Evolutionary conservation across 1,284 basidiomycete species (phyloP).

Genomic region (Ceratobasidium papillatum): DNA sequence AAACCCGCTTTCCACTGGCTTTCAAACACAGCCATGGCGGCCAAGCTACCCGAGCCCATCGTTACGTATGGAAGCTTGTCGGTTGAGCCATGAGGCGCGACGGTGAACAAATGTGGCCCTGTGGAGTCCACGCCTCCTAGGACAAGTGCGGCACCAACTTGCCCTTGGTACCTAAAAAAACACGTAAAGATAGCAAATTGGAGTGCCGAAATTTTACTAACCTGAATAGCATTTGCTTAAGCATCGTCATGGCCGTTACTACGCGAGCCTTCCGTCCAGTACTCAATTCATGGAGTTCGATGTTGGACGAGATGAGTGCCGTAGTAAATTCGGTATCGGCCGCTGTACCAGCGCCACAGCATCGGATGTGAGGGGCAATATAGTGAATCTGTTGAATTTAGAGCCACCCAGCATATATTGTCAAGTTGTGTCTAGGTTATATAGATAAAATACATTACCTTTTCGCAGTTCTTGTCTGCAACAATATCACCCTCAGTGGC

Average conservation of each 20-base stretch:
- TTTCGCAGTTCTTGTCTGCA: constrained; percentile 99
- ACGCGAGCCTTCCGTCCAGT: constrained; percentile 89
- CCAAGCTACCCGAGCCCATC: constrained; percentile 96
- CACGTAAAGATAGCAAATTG: not conserved
- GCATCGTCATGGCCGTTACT: constrained; percentile 98
- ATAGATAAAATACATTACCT: constrained; percentile 63
- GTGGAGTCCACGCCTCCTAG: constrained; percentile 95
- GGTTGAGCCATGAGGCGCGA: constrained; percentile 96
- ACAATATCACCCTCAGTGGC: constrained; percentile 96
- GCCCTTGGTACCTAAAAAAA: constrained; percentile 81
- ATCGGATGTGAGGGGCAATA: constrained; percentile 92
- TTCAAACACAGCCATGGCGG: constrained; percentile 99
- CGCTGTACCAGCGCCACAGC: constrained; percentile 98
- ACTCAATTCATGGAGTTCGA: constrained; percentile 86
- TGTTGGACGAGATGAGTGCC: constrained; percentile 91
- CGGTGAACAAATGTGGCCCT: constrained; percentile 95
- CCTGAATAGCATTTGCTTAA: constrained; percentile 88
- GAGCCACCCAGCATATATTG: not conserved
- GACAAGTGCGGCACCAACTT: constrained; percentile 95
- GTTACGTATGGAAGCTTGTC: constrained; percentile 99
- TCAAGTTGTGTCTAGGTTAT: not conserved
- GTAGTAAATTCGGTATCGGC: constrained; percentile 98
- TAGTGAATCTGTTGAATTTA: constrained; percentile 83
- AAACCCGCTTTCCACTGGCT: constrained; percentile 85
- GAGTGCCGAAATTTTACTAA: constrained; percentile 51